Evolutionary conservation across 1,284 basidiomycete genomes (phyloP).

Genomic region (Apiotrichum veenhuisii): DNA sequence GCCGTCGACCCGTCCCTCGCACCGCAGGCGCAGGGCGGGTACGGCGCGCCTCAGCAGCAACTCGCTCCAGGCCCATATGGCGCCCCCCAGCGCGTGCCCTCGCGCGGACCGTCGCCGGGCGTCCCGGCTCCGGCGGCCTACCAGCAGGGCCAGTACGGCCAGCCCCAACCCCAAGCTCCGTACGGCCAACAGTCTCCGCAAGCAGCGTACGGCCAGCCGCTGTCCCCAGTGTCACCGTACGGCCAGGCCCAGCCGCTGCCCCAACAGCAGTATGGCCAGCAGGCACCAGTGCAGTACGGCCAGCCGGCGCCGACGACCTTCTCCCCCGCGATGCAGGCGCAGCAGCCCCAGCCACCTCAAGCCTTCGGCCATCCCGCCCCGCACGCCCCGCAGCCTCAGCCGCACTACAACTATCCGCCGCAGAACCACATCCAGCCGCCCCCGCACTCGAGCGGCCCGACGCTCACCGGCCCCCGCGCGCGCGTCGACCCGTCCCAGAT

Average conservation of each 20-base stretch:
- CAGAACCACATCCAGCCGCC: conserved; percentile 63
- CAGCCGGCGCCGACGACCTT: not conserved
- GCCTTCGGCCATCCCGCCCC: conserved; percentile 18
- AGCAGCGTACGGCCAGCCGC: conserved; percentile 7
- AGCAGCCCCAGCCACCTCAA: conserved; percentile 29
- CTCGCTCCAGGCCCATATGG: not conserved
- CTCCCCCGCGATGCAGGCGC: conserved; percentile 1
- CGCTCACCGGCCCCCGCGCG: conserved; percentile 64
- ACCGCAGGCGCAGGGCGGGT: conserved; percentile 21
- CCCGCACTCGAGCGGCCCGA: conserved; percentile 70
- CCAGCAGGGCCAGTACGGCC: conserved; percentile 12
- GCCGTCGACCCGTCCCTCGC: conserved; percentile 48
- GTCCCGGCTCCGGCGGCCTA: not conserved
- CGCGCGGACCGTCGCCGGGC: not conserved
- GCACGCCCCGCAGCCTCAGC: conserved; percentile 10
- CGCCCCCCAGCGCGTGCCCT: not conserved
- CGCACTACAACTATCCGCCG: conserved; percentile 25
- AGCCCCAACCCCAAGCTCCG: conserved; percentile 15
- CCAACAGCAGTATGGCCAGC: not conserved
- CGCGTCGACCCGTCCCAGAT: conserved; percentile 88
- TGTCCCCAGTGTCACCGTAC: conserved; percentile 11
- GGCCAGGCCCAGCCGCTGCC: conserved; percentile 12
- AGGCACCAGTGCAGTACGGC: conserved; percentile 1
- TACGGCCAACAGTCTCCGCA: conserved; percentile 13
- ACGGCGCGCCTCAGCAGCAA: conserved; percentile 17